phyloP scores from a whole-genome alignment of 2,329 filamentous ascomycete species.

The Beauveria sp. region DNA sequence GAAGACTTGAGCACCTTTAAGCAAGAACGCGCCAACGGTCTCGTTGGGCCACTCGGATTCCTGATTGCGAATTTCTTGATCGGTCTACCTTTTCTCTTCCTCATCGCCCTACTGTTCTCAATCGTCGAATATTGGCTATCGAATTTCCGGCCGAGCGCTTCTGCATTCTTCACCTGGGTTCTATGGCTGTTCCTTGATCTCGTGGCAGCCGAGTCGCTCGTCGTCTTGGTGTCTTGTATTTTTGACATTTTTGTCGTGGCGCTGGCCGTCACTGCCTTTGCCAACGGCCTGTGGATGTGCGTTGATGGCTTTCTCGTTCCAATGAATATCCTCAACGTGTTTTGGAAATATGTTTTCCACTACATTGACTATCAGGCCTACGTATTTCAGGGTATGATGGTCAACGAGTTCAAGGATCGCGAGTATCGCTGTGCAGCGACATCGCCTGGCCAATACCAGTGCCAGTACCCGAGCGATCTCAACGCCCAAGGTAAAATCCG shows the following conservation, averaged over 20 bases:
- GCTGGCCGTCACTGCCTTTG: conserved; percentile 73
- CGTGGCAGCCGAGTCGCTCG: conserved; percentile 72
- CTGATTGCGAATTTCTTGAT: conserved; percentile 75
- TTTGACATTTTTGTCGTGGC: conserved; percentile 75
- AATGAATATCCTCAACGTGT: conserved; percentile 64
- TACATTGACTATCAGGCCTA: conserved; percentile 85
- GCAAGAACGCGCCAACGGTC: conserved; percentile 74
- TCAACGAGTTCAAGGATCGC: conserved; percentile 69
- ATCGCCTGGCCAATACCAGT: conserved; percentile 44
- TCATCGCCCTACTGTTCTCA: conserved; percentile 70
- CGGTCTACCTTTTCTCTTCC: conserved; percentile 72
- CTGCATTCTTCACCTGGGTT: conserved; percentile 68
- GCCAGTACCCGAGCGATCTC: conserved; percentile 62
- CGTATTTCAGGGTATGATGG: conserved; percentile 90
- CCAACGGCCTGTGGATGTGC: conserved; percentile 85
- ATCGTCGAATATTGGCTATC: conserved; percentile 72
- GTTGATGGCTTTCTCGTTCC: conserved; percentile 77
- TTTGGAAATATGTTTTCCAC: conserved; percentile 82
- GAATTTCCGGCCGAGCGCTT: conserved; percentile 59
- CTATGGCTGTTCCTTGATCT: conserved; percentile 84
- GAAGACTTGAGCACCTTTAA: conserved; percentile 67
- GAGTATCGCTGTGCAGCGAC: conserved; percentile 50
- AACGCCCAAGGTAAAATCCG: conserved; percentile 59
- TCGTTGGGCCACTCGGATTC: conserved; percentile 68
- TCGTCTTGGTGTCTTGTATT: conserved; percentile 65